Base-by-base conservation (phyloP, 805 yeast genomes). In the Cyberlindnera mississippiensis region DNA sequence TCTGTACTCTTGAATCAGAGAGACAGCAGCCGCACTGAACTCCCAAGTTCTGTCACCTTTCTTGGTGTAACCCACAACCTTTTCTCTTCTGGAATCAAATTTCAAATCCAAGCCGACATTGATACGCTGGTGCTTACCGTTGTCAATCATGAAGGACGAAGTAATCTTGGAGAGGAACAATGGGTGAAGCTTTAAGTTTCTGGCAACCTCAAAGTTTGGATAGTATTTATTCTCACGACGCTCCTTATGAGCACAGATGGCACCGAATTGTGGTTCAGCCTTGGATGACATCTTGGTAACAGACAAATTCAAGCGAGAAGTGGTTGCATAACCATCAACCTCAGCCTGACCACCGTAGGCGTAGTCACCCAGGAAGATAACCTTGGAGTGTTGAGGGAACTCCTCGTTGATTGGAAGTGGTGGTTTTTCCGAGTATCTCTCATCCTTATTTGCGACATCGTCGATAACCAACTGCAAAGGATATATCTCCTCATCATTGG, bases 401-500 rank as follows among this genome's bases (percentile, higher is more conserved):
- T 91, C 97, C 49, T 85, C 78, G 7, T 78, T 82, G 44, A 93
- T 69, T 6, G 96, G 88, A 28, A 77, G 57, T 2, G 97, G 87
- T 2, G 82, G 78, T 49, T 80, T 78, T 54, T 87, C 88, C 26
- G 66, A 63, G 57, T 68, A 87, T 59, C 99, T 75, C 50, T 66
- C 69, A 61, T 93, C 99, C 50, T 77, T 76, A 57, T 87, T 78
- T 17, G 67, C 65, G 20, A 93, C 89, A 22, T 72, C 70, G 41
- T 85, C 85, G 12, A 93, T 95, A 52, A 89, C 71, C 28, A 88
- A 63, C 61, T 89, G 95, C 35, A 84, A 63, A n/a, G 99, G 96
- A 53, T 73, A 81, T 7, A 66, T 63, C 45, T 75, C 82, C 14
- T 74, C 65, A 3, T 68, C 66, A 5, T 67, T 61, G 2, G 78